Base-by-base conservation (phyloP, 331 rosid genomes). In the Acacia pycnantha region DNA sequence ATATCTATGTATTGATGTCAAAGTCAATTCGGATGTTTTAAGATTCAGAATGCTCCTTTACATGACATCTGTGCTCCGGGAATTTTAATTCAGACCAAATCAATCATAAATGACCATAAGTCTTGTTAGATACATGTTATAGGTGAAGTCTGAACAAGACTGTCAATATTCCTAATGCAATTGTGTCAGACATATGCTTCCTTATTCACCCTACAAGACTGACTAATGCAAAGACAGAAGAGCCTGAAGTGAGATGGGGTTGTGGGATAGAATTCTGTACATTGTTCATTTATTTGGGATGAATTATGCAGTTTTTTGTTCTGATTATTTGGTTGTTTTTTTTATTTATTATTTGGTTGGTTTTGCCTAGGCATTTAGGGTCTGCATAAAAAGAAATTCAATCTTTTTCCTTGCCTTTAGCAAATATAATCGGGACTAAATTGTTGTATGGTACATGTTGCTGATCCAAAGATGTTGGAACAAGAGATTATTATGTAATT, bases 401-500 rank as follows among this genome's bases (percentile, higher is more conserved):
- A 46, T 48, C 29, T 33, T 61, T 41, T 62, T 35, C 64, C 66
- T 59, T 43, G n/a, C 48, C 11, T 68, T n/a, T n/a, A n/a, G 47
- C 54, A 43, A 70, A 70, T 43, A 70, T 11, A 22, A 69, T 40
- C 19, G 56, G 47, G 24, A 56, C 59, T 26, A 6, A 37, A 6
- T 6, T 37, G 41, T 37, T 37, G 47, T 53, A 26, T 80, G 53
- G 31, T 72, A 76, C 67, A 66, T 46, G 44, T 68, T 19, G 29
- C 26, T 69, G 61, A 43, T 15, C 50, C 53, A 68, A 79, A 70
- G 72, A 62, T 22, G 59, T 79, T 76, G 11, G 70, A 51, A 64
- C 29, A 16, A 41, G 40, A 19, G 15, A 76, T 48, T 74, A 74
- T 51, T 75, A 46, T 27, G 74, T 56, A 40, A 27, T 29, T 48